Evolutionary conservation across 805 yeast genomes (phyloP), one percentile per base, ranked within the genome.

Genomic region (Kluyveromyces wickerhamii): DNA sequence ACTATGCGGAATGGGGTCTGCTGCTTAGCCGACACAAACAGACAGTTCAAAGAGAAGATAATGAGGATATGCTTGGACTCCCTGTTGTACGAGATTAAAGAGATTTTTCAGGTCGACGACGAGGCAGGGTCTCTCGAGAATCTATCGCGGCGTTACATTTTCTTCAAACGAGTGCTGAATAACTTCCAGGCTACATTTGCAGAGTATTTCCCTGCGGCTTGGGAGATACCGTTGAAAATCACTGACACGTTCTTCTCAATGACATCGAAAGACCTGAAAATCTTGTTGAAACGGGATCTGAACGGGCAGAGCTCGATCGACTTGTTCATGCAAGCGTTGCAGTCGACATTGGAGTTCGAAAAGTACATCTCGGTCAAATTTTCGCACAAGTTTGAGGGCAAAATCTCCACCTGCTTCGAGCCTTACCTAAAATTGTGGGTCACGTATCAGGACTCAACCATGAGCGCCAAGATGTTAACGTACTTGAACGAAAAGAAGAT

Each of bases 101-200:
- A 74, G 15, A 85, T 92, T 8, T 92, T 92, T 60, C 71, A 75
- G 35, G 67, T 77, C 7, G 68, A 76, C 10, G 96, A 87, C 47
- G 98, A 92, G 59, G 98, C 98, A 0, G 96, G 96, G 1, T 80
- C 94, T 4, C 62, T 92, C 40, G 98, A 92, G 39, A 92, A 92
- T 57, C 60, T 92, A 34, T 70, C 75, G 20, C 65, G 96, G 45
- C 65, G 98, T 32, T 92, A 76, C 54, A 72, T 87, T 21, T 89
- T 81, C 54, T 83, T 85, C 59, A 78, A 79, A 44, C 77, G 82
- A 44, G 70, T 84, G 1, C 60, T 89, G 39, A 70, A 69, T 35
- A 66, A 69, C 24, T 74, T 77, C 45, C 77, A 75, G 39, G 54
- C 72, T 1, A 67, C 66, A 21, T 74, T 71, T 45, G 51, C 66